phyloP scores from a whole-genome alignment of 371 early-diverging fungal species.

The Actinomortierella ambigua region DNA sequence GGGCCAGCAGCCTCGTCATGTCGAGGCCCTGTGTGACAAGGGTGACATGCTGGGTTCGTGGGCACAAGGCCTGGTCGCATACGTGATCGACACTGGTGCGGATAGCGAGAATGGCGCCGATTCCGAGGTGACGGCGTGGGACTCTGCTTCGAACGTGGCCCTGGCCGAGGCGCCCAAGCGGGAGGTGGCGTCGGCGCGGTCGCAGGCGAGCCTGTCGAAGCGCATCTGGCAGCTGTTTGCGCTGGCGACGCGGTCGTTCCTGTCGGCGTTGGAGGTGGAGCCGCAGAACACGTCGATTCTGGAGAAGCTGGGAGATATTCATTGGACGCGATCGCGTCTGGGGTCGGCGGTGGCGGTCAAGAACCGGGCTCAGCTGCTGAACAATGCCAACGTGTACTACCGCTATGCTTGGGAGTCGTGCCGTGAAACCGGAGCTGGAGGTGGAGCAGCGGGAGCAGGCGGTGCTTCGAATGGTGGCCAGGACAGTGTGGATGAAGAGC shows the following conservation, averaged over 20 bases:
- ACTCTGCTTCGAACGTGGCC: conserved; percentile 16
- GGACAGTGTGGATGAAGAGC: conserved; percentile 38
- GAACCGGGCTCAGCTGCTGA: conserved; percentile 55
- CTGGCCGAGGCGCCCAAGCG: conserved; percentile 7
- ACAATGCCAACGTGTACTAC: conserved; percentile 54
- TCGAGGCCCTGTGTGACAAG: conserved; percentile 72
- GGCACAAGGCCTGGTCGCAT: conserved; percentile 52
- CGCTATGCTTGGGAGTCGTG: conserved; percentile 46
- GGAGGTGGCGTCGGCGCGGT: no score
- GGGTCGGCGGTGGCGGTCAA: conserved; percentile 54
- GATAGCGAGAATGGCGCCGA: no score
- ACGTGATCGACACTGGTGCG: conserved; percentile 1
- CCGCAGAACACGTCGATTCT: conserved; percentile 58
- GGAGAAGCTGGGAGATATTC: conserved; percentile 65
- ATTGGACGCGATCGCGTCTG: conserved; percentile 54
- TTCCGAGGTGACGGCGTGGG: conserved; percentile 6
- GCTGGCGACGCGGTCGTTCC: conserved; percentile 57
- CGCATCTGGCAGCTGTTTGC: conserved; percentile 59
- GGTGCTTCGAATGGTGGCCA: neutral
- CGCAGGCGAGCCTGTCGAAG: conserved; percentile 23
- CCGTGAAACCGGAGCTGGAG: no score
- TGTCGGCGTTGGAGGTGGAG: conserved; percentile 54
- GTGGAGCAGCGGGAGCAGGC: no score
- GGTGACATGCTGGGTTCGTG: conserved; percentile 69
- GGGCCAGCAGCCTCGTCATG: conserved; percentile 53